Conservation (phyloP, 2,329 filamentous ascomycete genomes). For the Penicillium carneum region DNA sequence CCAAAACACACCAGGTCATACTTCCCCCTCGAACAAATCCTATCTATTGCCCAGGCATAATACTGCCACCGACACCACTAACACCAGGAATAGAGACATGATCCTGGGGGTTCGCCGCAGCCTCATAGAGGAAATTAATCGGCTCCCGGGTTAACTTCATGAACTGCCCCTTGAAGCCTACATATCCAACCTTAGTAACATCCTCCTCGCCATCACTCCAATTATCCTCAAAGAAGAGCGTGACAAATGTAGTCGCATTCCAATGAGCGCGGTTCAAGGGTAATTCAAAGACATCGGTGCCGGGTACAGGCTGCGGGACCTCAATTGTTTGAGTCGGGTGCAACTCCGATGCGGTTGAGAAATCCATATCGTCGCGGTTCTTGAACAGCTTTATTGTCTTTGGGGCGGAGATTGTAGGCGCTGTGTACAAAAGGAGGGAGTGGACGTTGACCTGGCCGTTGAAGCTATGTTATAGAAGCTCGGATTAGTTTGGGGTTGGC, state of each 20-base stretch:
- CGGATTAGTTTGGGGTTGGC: slow-evolving; percentile 12
- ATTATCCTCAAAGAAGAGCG: slow-evolving; percentile 91
- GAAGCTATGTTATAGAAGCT: slow-evolving; percentile 71
- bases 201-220: slow-evolving; percentile 82
- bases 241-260: slow-evolving; percentile 80
- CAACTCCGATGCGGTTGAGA: slow-evolving; percentile 73
- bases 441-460: slow-evolving; percentile 93
- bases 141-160: slow-evolving; percentile 85
- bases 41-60: slow-evolving; percentile 53
- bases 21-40: neutral
- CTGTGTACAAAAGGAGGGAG: slow-evolving; percentile 83
- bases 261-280: slow-evolving; percentile 88
- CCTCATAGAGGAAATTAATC: slow-evolving; percentile 87
- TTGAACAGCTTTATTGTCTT: slow-evolving; percentile 84
- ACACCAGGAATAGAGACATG: slow-evolving; percentile 65
- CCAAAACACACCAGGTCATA: neutral
- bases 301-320: slow-evolving; percentile 72
- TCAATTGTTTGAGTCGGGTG: slow-evolving; percentile 77
- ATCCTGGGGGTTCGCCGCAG: slow-evolving; percentile 87
- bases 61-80: slow-evolving; percentile 47
- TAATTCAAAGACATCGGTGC: slow-evolving; percentile 77
- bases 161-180: slow-evolving; percentile 94
- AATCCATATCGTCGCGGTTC: slow-evolving; percentile 89
- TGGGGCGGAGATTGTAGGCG: slow-evolving; percentile 73
- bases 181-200: slow-evolving; percentile 77